Base-by-base conservation (phyloP, 1,284 basidiomycete genomes). In the Irpex sp. region DNA sequence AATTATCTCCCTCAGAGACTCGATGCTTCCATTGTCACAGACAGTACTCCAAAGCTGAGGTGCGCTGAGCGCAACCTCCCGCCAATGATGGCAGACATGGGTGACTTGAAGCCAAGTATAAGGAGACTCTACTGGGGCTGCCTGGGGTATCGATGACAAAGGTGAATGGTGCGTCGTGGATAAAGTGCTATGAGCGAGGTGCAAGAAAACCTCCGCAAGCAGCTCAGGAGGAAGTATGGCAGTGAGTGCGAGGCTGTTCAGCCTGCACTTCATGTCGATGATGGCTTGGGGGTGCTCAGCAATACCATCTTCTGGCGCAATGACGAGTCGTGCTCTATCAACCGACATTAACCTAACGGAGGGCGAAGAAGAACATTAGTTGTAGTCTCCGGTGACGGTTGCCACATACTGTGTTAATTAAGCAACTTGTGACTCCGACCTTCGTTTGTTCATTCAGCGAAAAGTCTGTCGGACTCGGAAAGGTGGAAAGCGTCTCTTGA, bases 1-100 rank as follows among this genome's bases (percentile, higher is more conserved):
- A 10, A 62, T 7, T 33, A 62, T 45, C 23, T 58, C 58, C 19
- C 37, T 14, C 4, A 59, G n/a, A 28, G 35, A 48, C 12, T 56
- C 42, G 12, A 48, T 28, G 28, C 28, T 10, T 36, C 33, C 39
- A 8, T 10, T 36, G 35, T 21, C n/a, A 14, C 35, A 61, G n/a
- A 63, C 57, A 10, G 37, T 56, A 10, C 57, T 10, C 62, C 62
- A 63, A n/a, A 63, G 56, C 12, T 18, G 10, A 10, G 62, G 59
- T 10, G 47, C 37, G 21, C 47, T 23, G 5, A 63, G 59, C 18
- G 59, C 62, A 9, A 59, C 62, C n/a, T 57, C 35, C 10, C 62
- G 23, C 62, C 62, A 63, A n/a, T 54, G 45, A 55, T 63, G 62
- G 36, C 62, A 63, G 33, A 63, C 59, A n/a, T 61, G 62, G 14